Base-by-base conservation (phyloP, 2,329 filamentous ascomycete genomes). In the Aureobasidium sp. region DNA sequence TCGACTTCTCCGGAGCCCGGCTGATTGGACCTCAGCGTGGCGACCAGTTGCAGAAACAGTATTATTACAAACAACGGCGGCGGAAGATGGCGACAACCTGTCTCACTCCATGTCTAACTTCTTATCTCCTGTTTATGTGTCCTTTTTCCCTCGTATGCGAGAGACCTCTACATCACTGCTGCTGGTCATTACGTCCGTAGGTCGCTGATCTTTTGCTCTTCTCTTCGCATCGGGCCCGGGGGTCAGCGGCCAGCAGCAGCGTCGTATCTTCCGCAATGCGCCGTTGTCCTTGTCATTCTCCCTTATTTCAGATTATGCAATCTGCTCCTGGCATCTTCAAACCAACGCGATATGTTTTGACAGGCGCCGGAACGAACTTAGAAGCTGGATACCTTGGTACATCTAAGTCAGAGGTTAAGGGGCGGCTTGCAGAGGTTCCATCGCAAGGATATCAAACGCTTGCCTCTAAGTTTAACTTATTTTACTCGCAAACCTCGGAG, bases 51-150 rank as follows among this genome's bases (percentile, higher is more conserved):
- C 16, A 25, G 8, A 30, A 58, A 58, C 54, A 44, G 54, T 58
- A 47, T 48, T 58, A 58, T 58, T 58, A 58, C 54, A 44, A 42
- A 21, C 41, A 58, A 58, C 54, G 54, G 54, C 32, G n/a, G 39
- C 54, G 32, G 41, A 58, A 58, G 54, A 58, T 58, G 41, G 54
- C 54, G 41, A 58, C 42, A 42, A 48, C 30, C 42, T 58, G 54
- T 58, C 54, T 58, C 54, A 58, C 25, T 47, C 42, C 8, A 58
- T 58, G 54, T 58, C 54, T 58, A 58, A 58, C 30, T 58, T 44
- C 25, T 21, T 34, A 21, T 21, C 45, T 25, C 34, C 29, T 41
- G n/a, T 27, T 5, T 36, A 36, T 39, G 29, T 32, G 37, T 45
- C 39, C 30, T 48, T 58, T 58, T 58, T 21, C 21, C 29, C 54